Evolutionary conservation across 139 green algal genomes (phyloP).

Genomic region (Medakamo hakoo): DNA sequence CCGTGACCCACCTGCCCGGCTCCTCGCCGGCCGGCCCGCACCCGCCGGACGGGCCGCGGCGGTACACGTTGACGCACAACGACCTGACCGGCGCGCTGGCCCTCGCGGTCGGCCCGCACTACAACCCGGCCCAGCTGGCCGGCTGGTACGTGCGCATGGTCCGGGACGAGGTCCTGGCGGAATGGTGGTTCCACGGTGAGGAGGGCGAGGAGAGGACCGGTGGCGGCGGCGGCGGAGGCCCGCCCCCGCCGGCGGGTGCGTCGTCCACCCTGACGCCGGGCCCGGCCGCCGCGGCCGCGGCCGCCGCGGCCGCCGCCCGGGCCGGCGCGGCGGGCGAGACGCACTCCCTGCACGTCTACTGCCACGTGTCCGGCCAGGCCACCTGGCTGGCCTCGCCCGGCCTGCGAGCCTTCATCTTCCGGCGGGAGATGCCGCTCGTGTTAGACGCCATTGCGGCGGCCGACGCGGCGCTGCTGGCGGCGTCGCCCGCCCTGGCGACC

Average conservation of each 20-base stretch:
- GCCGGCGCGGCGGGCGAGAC: background rate
- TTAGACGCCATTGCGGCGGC: slow-evolving; percentile 62
- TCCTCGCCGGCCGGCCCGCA: background rate
- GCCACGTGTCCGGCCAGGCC: slow-evolving; percentile 75
- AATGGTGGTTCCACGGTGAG: slow-evolving; percentile 35
- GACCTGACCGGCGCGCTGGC: slow-evolving; percentile 66
- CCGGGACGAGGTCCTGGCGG: slow-evolving; percentile 69
- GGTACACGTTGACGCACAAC: slow-evolving; percentile 89
- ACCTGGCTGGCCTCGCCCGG: slow-evolving; percentile 58
- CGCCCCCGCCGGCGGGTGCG: too few relatives aligned
- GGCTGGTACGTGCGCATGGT: slow-evolving; percentile 45
- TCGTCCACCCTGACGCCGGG: too few relatives aligned
- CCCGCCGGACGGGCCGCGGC: slow-evolving; percentile 6
- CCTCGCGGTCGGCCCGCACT: slow-evolving; percentile 54
- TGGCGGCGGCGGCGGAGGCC: too few relatives aligned
- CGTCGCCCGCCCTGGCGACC: slow-evolving; percentile 17
- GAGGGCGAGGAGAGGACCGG: too few relatives aligned
- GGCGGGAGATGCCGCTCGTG: slow-evolving; percentile 76
- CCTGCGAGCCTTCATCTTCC: slow-evolving; percentile 79
- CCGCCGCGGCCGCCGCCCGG: background rate
- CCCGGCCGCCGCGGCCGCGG: background rate
- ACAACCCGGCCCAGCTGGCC: slow-evolving; percentile 61
- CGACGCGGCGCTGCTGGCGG: slow-evolving; percentile 35
- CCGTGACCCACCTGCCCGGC: background rate
- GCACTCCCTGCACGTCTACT: slow-evolving; percentile 65